Evolutionary conservation across 441 rosid species (phyloP), one percentile per base, ranked within the genome.

Genomic region (Jatropha multifida): DNA sequence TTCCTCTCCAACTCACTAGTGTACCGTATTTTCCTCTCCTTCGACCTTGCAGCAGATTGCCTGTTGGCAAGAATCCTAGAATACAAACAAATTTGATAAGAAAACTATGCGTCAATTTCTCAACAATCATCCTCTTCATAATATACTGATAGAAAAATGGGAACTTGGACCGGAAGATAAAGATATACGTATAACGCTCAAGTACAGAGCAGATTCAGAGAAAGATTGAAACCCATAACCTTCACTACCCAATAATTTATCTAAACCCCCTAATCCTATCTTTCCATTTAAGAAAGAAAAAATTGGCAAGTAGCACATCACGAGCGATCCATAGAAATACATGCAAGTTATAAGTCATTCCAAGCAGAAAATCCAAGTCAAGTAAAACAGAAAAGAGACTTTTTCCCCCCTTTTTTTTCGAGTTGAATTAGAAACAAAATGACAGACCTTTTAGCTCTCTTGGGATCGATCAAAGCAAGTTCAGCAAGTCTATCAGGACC

Each of bases 21-120:
- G 79, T 94, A 94, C 76, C 94, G 78, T 62, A 83, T 81, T 77
- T 94, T 94, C 88, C 99, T 89, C 89, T 94, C 97, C 85, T 94
- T 94, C 0, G 99, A 94, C 40, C 99, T 87, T 2, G 99, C 99
- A 0, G 97, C 99, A 2, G 99, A 94, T 79, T 94, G 99, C 78
- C 97, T 86, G 65, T 94, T 94, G 5, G 99, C 97, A 71, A 94
- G 86, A 83, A 94, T 93, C 85, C 99, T 92, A 76, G 72, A 77
- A 37, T 0, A 74, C 65, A 70, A 55, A 61, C n/a, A 79, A 4
- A 11, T 71, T 67, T 20, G 48, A 56, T 68, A 13, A 77, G 38
- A 48, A 72, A 49, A 44, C 75, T 18, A 6, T 61, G 10, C 2
- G 10, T 46, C 3, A 69, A 69, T 37, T 48, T 75, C 59, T 23